Evolutionary conservation across 148 eudicot species (phyloP).

Genomic region (Beta vulgaris): DNA sequence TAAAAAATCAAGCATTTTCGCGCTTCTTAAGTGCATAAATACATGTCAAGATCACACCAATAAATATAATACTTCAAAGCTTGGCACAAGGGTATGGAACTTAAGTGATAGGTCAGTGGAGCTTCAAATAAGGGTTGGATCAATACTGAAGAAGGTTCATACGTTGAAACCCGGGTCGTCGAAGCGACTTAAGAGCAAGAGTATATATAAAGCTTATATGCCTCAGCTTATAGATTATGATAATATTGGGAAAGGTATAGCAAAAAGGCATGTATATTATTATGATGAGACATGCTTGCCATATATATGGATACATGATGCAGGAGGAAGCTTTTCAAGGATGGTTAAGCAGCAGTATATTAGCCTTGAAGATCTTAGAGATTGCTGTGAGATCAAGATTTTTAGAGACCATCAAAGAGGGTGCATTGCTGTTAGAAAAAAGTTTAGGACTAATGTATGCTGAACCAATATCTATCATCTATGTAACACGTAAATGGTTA

Average conservation of each 20-base stretch:
- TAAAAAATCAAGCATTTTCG: slow-evolving; percentile 33
- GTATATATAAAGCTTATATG: slow-evolving; percentile 66
- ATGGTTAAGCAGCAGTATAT: slow-evolving; percentile 86
- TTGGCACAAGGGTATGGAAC: slow-evolving; percentile 65
- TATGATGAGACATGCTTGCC: slow-evolving; percentile 75
- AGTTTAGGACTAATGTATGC: slow-evolving; percentile 50
- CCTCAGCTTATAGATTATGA: slow-evolving; percentile 26
- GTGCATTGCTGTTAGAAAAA: slow-evolving; percentile 65
- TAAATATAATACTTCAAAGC: slow-evolving; percentile 31
- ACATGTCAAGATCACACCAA: slow-evolving; percentile 50
- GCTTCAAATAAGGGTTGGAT: slow-evolving; percentile 74
- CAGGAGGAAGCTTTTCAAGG: slow-evolving; percentile 56
- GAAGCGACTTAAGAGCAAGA: slow-evolving; percentile 65
- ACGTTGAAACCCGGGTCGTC: slow-evolving; percentile 72
- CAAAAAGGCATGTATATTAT: slow-evolving; percentile 47
- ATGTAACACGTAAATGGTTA: too few relatives aligned
- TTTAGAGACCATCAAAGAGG: slow-evolving; percentile 78
- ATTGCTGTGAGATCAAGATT: slow-evolving; percentile 73
- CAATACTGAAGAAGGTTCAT: slow-evolving; percentile 60
- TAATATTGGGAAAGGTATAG: slow-evolving; percentile 15
- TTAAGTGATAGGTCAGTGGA: slow-evolving; percentile 67
- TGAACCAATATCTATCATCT: slow-evolving; percentile 28
- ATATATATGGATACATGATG: slow-evolving; percentile 77
- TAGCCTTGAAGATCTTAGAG: slow-evolving; percentile 81
- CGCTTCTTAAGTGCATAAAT: slow-evolving; percentile 52